These are phyloP conservation scores for Aureobasidium musti DNA, from an alignment of 2,329 filamentous ascomycete genomes.

Conservation along the genomic window DNA sequence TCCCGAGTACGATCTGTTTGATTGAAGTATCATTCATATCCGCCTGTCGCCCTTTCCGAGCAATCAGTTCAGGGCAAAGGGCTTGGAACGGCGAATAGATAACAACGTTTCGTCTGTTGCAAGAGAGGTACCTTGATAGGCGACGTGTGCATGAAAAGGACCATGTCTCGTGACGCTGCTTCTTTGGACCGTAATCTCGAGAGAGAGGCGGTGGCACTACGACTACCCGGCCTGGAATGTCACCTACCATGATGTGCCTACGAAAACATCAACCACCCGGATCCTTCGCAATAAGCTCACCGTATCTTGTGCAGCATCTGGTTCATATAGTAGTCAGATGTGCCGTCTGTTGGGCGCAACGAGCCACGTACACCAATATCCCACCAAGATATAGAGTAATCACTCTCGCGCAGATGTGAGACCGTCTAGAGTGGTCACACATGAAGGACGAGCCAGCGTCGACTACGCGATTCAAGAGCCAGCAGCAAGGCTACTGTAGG, in stretches of 20 bases:
- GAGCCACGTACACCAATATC: neutral
- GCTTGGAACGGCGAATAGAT: neutral
- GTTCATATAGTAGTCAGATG: constrained; percentile 12
- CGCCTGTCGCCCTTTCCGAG: neutral
- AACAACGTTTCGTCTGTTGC: neutral
- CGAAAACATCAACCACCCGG: neutral
- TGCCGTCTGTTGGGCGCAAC: neutral
- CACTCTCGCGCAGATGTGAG: neutral
- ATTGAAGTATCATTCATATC: neutral
- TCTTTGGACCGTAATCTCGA: no score
- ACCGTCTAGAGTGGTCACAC: neutral
- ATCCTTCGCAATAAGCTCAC: neutral
- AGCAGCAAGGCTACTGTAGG: constrained; percentile 13
- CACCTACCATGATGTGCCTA: neutral
- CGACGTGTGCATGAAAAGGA: no score
- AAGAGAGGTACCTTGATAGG: no score
- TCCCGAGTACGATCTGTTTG: neutral
- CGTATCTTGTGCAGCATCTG: neutral
- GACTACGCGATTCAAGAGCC: constrained; percentile 3
- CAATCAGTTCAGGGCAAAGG: neutral
- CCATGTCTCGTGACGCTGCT: no score
- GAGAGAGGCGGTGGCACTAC: no score
- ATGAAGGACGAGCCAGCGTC: neutral
- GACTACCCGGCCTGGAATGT: neutral
- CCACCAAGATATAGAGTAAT: neutral